phyloP scores from a whole-genome alignment of 179 eudicot genomes.

The Patellifolia procumbens region DNA sequence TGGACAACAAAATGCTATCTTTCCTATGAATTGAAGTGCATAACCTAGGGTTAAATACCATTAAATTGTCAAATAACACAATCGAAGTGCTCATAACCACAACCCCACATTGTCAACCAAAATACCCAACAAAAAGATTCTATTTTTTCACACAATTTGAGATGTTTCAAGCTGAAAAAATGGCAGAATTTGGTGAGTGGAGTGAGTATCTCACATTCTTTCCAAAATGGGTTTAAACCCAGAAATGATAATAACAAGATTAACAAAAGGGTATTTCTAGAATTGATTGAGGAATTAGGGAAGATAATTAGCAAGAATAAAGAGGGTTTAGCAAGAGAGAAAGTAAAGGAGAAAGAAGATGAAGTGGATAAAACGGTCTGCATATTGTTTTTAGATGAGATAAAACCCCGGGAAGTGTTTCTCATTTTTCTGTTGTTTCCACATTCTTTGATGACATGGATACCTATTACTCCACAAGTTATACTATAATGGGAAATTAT shows the following conservation, averaged over 20 bases:
- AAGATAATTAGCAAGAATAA: conserved; percentile 3
- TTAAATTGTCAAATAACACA: conserved; percentile 31
- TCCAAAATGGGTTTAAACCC: background rate
- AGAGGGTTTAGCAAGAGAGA: conserved; percentile 16
- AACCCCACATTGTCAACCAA: conserved; percentile 41
- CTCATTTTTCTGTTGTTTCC: background rate
- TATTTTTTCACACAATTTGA: conserved; percentile 10
- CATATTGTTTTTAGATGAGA: background rate
- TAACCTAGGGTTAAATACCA: conserved; percentile 26
- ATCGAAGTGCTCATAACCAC: conserved; percentile 51
- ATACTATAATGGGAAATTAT: too few species aligned
- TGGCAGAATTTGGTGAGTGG: background rate
- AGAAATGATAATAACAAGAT: background rate
- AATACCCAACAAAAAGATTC: conserved; percentile 21
- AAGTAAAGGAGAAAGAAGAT: background rate
- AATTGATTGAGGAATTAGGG: conserved; percentile 10
- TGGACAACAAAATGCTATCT: conserved; percentile 8
- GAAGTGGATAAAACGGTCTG: conserved; percentile 28
- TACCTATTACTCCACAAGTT: conserved; percentile 15
- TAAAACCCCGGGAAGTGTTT: conserved; percentile 14
- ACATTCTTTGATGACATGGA: conserved; percentile 14
- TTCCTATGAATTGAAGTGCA: conserved; percentile 22
- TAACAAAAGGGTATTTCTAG: background rate
- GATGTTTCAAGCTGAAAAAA: conserved; percentile 1
- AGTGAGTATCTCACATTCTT: conserved; percentile 6